Conservation (phyloP, 2,329 filamentous ascomycete species). For the Microcyclosporella mali region DNA sequence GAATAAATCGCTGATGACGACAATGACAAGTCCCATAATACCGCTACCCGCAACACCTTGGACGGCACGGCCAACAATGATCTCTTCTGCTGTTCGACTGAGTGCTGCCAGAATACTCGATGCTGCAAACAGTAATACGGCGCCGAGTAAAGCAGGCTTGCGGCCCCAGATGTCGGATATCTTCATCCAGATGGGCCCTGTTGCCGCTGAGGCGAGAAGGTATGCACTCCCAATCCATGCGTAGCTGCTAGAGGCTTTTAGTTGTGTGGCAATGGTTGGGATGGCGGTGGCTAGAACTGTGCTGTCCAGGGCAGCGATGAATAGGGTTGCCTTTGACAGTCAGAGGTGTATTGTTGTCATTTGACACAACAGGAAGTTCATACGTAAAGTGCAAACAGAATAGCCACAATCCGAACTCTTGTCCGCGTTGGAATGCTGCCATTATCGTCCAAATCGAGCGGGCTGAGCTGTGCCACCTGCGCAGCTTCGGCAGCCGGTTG, state of each 20-base stretch:
- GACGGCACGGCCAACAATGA: slow-evolving; percentile 50
- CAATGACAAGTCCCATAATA: slow-evolving; percentile 46
- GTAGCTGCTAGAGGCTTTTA: slow-evolving; percentile 58
- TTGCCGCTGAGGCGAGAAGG: slow-evolving; percentile 61
- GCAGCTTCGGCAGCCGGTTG: neutral
- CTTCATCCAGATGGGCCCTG: slow-evolving; percentile 65
- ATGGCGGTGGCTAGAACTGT: slow-evolving; percentile 62
- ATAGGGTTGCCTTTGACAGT: slow-evolving; percentile 18
- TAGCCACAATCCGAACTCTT: slow-evolving; percentile 12
- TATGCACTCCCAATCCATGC: slow-evolving; percentile 77
- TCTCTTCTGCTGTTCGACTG: slow-evolving; percentile 43
- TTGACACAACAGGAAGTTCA: no score
- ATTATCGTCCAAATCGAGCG: neutral
- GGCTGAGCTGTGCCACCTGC: neutral
- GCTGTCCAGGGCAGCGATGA: slow-evolving; percentile 40
- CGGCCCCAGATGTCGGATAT: slow-evolving; percentile 54
- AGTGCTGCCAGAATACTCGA: slow-evolving; percentile 47
- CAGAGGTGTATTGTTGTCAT: no score
- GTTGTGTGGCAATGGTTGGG: slow-evolving; percentile 57
- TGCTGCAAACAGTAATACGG: slow-evolving; percentile 45
- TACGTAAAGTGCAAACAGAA: slow-evolving; percentile 21
- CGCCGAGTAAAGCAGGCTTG: slow-evolving; percentile 47
- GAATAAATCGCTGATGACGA: slow-evolving; percentile 52
- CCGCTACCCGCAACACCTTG: slow-evolving; percentile 26
- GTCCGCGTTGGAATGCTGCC: slow-evolving; percentile 23